phyloP scores from a whole-genome alignment of 768 basidiomycete species.

The Boletus rufocinnamomeus region DNA sequence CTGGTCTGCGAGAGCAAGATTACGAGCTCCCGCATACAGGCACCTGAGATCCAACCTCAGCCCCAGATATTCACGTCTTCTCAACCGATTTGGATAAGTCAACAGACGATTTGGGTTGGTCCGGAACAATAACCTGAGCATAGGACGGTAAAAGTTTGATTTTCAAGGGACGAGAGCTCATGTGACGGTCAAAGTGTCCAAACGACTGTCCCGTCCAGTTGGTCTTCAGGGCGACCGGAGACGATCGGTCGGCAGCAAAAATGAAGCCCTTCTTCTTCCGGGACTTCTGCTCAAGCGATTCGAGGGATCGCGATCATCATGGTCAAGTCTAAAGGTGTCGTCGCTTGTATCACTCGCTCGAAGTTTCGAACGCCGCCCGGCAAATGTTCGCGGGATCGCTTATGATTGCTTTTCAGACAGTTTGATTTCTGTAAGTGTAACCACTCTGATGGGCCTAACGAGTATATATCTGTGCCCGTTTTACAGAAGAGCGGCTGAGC shows the following conservation, averaged over 20 bases:
- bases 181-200: conserved; percentile 1
- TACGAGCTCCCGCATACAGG: conserved; percentile 9
- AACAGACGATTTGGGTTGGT: neutral
- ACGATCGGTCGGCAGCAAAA: conserved; percentile 29
- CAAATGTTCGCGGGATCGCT: conserved; percentile 38
- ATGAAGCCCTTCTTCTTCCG: conserved; percentile 21
- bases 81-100: conserved; percentile 2
- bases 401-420: conserved; percentile 7
- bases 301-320: conserved; percentile 32
- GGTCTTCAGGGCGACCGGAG: conserved; percentile 3
- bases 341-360: conserved; percentile 27
- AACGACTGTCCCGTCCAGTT: neutral
- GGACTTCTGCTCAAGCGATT: conserved; percentile 29
- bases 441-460: neutral
- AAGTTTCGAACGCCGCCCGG: conserved; percentile 27
- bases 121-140: neutral
- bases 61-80: conserved; percentile 1
- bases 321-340: conserved; percentile 27
- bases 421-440: neutral
- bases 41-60: conserved; percentile 25
- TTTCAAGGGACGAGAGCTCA: neutral
- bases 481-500: neutral
- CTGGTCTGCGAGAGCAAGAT: neutral
- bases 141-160: neutral
- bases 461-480: neutral